Evolutionary conservation across 495 filamentous ascomycete species (phyloP).

Genomic region (Tetracladium marchalianum): DNA sequence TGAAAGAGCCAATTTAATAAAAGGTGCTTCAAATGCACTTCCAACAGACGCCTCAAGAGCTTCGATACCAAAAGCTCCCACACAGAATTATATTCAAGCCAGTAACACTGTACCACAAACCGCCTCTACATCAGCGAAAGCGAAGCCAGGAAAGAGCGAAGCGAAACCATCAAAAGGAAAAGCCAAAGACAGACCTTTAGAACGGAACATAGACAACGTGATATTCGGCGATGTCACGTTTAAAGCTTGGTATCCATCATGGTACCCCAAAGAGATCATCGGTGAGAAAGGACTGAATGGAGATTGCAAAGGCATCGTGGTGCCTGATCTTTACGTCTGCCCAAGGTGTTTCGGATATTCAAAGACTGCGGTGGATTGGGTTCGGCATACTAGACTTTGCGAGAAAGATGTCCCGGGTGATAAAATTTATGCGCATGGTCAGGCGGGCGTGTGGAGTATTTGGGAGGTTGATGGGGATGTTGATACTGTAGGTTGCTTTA

Average conservation of each 20-base stretch:
- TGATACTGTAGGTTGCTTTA: slow-evolving; percentile 46
- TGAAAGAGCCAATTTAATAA: too few relatives aligned
- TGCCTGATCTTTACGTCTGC: slow-evolving; percentile 68
- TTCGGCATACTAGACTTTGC: slow-evolving; percentile 34
- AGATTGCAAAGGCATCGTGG: slow-evolving; percentile 29
- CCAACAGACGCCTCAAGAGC: too few relatives aligned
- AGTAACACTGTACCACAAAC: too few relatives aligned
- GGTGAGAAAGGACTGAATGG: slow-evolving; percentile 35
- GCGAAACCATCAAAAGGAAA: background rate
- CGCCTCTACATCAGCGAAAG: too few relatives aligned
- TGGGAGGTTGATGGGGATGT: slow-evolving; percentile 88
- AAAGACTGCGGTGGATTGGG: slow-evolving; percentile 53
- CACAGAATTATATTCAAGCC: too few relatives aligned
- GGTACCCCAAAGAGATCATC: slow-evolving; percentile 69
- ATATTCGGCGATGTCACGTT: slow-evolving; percentile 66
- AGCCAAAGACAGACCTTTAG: slow-evolving; percentile 15
- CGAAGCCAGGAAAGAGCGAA: background rate
- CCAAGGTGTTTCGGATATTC: slow-evolving; percentile 91
- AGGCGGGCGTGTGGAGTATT: slow-evolving; percentile 49
- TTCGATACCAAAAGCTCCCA: too few relatives aligned
- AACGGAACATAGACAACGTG: slow-evolving; percentile 64
- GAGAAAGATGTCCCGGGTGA: slow-evolving; percentile 29
- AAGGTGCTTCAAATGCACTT: too few relatives aligned
- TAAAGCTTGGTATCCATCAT: slow-evolving; percentile 67
- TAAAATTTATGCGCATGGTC: slow-evolving; percentile 41